phyloP scores from a whole-genome alignment of 1,284 basidiomycete species.

The Salmacisia buchloeana region DNA sequence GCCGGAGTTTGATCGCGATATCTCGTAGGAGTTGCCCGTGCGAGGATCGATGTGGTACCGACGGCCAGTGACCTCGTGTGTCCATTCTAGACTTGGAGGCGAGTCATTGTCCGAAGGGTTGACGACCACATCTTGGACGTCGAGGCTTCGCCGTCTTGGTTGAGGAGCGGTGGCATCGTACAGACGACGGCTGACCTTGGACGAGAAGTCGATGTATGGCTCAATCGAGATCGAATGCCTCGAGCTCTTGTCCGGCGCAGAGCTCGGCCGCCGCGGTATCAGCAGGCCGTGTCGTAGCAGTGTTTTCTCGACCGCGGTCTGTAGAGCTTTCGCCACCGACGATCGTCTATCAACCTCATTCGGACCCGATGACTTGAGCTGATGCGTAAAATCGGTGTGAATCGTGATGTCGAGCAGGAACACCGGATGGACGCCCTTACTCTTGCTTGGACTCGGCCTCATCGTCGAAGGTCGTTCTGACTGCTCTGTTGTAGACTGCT shows the following conservation, averaged over 20 bases:
- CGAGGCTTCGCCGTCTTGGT: neutral
- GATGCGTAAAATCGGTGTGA: neutral
- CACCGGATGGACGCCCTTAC: neutral
- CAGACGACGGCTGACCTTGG: no score
- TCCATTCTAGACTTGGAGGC: neutral
- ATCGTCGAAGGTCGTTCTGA: neutral
- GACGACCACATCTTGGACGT: neutral
- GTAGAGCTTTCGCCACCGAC: neutral
- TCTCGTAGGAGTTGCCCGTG: neutral
- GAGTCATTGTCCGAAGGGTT: neutral
- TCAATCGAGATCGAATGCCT: no score
- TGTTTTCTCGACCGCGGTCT: no score
- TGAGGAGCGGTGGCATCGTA: neutral
- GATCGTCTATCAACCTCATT: neutral
- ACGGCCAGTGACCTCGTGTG: neutral
- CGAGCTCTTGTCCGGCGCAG: no score
- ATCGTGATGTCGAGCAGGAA: neutral
- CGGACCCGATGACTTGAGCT: no score
- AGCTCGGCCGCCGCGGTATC: no score
- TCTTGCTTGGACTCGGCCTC: neutral
- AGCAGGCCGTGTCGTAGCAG: no score
- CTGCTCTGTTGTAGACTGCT: neutral
- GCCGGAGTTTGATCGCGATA: neutral
- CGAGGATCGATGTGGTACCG: neutral
- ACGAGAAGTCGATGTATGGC: no score